Evolutionary conservation across 352 stramenopile genomes (phyloP).

Genomic region (Pythium pyrilobum): DNA sequence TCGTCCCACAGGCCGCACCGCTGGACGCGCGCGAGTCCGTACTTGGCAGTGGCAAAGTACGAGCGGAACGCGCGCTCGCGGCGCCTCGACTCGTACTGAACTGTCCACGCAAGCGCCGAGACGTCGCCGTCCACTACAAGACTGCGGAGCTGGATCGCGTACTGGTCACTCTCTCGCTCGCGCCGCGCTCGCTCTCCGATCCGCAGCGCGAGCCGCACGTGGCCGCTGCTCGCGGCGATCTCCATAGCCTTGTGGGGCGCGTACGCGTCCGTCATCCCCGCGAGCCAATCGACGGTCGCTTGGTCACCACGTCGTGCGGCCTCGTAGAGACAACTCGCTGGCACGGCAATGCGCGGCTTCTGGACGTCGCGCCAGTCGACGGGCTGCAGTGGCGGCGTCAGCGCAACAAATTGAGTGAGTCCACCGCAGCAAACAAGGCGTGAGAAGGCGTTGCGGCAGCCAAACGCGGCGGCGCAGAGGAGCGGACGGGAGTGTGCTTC

Average conservation of each 20-base stretch:
- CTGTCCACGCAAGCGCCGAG: background rate
- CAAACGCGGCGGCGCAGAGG: slow-evolving; percentile 5
- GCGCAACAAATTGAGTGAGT: background rate
- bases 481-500: background rate
- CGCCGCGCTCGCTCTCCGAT: slow-evolving; percentile 21
- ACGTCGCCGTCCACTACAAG: background rate
- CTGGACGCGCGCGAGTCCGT: background rate
- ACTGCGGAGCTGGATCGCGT: background rate
- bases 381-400: background rate
- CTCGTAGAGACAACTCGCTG: slow-evolving; percentile 2
- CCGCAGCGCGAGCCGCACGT: slow-evolving; percentile 32
- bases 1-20: too few species aligned
- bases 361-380: too few species aligned
- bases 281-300: slow-evolving; percentile 16
- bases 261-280: background rate
- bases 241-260: slow-evolving; percentile 30
- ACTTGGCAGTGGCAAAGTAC: background rate
- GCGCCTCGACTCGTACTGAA: background rate
- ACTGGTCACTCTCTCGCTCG: background rate
- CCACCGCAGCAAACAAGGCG: background rate
- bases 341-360: background rate
- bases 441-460: background rate
- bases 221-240: slow-evolving; percentile 28
- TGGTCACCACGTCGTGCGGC: slow-evolving; percentile 12
- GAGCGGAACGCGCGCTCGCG: background rate